These are phyloP conservation scores for Globisporangium echinulatum DNA, from an alignment of 352 stramenopile species.

Conservation along the genomic window DNA sequence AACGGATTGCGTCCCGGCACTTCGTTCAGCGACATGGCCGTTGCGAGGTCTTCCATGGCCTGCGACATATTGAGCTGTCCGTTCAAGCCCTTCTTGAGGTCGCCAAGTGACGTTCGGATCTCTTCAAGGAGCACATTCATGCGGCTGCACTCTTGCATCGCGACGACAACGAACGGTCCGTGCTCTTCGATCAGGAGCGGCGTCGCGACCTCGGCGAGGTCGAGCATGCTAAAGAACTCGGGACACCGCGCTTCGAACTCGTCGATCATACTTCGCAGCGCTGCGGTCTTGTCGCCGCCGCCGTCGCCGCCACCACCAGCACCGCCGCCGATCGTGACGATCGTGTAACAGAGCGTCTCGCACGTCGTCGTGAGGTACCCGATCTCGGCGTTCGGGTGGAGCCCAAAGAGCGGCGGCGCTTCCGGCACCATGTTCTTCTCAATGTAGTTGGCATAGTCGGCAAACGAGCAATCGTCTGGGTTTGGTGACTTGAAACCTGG, in stretches of 20 bases:
- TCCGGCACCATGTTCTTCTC: constrained; percentile 92
- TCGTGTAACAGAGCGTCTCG: constrained; percentile 91
- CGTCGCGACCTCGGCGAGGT: constrained; percentile 83
- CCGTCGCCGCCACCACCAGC: constrained; percentile 44
- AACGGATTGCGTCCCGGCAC: constrained; percentile 94
- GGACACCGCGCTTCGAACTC: constrained; percentile 89
- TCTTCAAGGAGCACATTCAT: constrained; percentile 94
- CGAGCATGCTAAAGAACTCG: constrained; percentile 90
- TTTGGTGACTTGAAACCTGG: constrained; percentile 93
- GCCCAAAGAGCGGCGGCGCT: constrained; percentile 88
- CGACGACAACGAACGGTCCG: constrained; percentile 92
- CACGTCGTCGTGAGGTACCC: constrained; percentile 92
- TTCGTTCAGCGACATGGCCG: constrained; percentile 90
- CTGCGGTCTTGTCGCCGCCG: constrained; percentile 65
- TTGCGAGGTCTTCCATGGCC: constrained; percentile 92
- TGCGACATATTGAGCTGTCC: constrained; percentile 95
- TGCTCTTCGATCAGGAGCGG: constrained; percentile 86
- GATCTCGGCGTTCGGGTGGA: constrained; percentile 95
- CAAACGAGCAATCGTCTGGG: constrained; percentile 74
- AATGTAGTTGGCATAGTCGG: constrained; percentile 88
- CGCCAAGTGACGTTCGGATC: constrained; percentile 86
- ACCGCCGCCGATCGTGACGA: constrained; percentile 88
- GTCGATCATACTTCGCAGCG: constrained; percentile 83
- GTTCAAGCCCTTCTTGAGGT: constrained; percentile 95
- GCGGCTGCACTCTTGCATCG: constrained; percentile 90